Conservation (phyloP, 73 alveolate genomes). For the Paramecium primaurelia region DNA sequence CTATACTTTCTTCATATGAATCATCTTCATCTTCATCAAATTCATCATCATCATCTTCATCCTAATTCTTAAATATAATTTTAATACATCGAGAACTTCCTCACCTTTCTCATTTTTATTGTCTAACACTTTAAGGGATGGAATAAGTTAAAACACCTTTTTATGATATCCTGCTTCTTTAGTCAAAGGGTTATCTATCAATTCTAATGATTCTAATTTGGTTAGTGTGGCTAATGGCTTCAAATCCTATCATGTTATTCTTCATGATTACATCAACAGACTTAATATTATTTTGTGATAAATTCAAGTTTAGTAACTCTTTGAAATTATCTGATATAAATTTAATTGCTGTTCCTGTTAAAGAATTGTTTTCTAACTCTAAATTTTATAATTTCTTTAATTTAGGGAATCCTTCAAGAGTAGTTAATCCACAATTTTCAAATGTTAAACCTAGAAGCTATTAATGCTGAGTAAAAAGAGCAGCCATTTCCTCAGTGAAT, state of each 20-base stretch:
- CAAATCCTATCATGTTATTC: not conserved
- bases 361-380: not conserved
- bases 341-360: conserved; percentile 15
- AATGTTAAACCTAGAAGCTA: not conserved
- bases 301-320: not conserved
- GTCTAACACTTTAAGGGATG: not conserved
- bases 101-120: not conserved
- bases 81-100: not conserved
- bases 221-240: not conserved
- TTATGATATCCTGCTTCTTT: not conserved
- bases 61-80: not conserved
- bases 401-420: conserved; percentile 44
- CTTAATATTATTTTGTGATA: conserved; percentile 4
- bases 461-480: not conserved
- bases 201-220: not conserved
- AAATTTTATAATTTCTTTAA: not conserved
- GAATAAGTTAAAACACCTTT: not conserved
- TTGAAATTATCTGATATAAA: conserved; percentile 1
- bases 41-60: not conserved
- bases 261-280: conserved; percentile 20
- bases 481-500: conserved; percentile 17
- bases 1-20: not conserved
- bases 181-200: conserved; percentile 7
- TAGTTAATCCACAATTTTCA: not conserved
- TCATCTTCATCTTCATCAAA: not conserved